phyloP scores from a whole-genome alignment of 2,329 filamentous ascomycete genomes.

The Exophiala xenobiotica region DNA sequence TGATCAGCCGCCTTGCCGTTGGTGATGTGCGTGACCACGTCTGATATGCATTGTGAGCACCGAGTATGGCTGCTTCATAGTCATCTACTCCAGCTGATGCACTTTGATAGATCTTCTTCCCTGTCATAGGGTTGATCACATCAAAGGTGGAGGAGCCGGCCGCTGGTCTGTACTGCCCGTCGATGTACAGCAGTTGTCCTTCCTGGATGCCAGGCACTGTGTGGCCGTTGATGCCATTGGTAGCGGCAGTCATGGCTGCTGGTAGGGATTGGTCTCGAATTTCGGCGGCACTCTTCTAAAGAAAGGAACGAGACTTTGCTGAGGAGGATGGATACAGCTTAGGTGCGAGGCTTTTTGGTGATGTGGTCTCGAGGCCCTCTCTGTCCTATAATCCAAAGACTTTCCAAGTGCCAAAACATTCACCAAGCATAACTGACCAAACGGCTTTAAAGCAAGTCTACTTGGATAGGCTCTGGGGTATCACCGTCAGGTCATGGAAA shows the following conservation, averaged over 20 bases:
- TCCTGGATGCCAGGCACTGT: not conserved
- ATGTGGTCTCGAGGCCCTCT: no score
- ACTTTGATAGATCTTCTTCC: not conserved
- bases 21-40: conserved; percentile 2
- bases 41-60: not conserved
- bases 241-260: not conserved
- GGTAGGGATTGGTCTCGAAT: not conserved
- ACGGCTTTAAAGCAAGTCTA: no score
- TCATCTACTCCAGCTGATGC: not conserved
- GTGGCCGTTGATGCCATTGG: not conserved
- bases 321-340: no score
- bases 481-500: no score
- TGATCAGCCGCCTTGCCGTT: not conserved
- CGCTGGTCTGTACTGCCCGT: not conserved
- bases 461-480: no score
- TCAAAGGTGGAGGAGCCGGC: not conserved
- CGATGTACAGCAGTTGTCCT: not conserved
- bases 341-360: no score
- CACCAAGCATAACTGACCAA: no score
- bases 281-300: no score
- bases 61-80: conserved; percentile 1
- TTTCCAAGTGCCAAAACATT: no score
- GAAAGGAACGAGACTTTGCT: no score
- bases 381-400: no score
- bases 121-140: conserved; percentile 3